Base-by-base conservation (phyloP, 2,329 filamentous ascomycete species). In the Clarireedia paspali region DNA sequence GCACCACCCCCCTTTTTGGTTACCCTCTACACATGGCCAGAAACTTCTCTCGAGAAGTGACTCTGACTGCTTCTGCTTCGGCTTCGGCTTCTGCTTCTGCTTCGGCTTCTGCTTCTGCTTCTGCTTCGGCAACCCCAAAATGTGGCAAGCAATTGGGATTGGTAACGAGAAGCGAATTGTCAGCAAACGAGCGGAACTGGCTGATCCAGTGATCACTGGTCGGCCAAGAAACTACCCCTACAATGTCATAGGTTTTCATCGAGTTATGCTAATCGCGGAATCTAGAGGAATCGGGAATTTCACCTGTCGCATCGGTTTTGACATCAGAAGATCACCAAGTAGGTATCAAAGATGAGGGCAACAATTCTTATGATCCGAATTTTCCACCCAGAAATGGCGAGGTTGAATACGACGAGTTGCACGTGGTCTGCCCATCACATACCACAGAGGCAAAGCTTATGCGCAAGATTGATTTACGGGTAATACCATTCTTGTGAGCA, bases 401-500 rank as follows among this genome's bases (percentile, higher is more conserved):
- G 38, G 17, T 51, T 17, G 60, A 63, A 55, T 63, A 62, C 51
- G 63, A 68, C 48, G 64, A 67, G 5, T 57, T 67, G 20, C 52
- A 65, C 47, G 57, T 66, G 46, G 57, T 62, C 23, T 70, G 67
- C 47, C 67, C 68, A 15, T 54, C 67, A 24, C 66, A 70, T 56
- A 70, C 66, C 10, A 69, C 68, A 2, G 85, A 90, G 72, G 74
- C 77, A 61, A 80, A 75, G 64, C 75, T 92, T 57, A 78, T 89
- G 73, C 71, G 77, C 59, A 87, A 84, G 71, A 84, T 91, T 66
- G 88, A 91, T 69, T 68, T 83, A 61, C 82, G 80, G 62, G 77
- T 92, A 51, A 74, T 92, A 52, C 88, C 88, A 0, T 87, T 86
- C 62, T 75, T 92, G 53, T 86, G 36, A 50, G 53, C 42, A 36